Percentiles rank a stretch among this genome's conserved stretches.
Evolutionary conservation across 306 rosid genomes (phyloP).

Genomic region (Cucumis melo): DNA sequence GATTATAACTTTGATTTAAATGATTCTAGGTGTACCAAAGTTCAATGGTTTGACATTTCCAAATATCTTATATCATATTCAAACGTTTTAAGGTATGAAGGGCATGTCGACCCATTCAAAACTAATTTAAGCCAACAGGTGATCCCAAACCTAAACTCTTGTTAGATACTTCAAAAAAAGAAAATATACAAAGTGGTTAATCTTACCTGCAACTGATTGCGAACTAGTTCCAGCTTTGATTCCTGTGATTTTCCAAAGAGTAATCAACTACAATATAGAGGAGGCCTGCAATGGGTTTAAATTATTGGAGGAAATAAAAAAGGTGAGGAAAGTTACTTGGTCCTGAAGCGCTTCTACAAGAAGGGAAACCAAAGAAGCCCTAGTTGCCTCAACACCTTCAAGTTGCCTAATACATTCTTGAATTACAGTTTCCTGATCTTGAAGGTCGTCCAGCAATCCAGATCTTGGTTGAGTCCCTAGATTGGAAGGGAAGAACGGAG

Average conservation of each 20-base stretch:
- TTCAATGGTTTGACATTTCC: neutral
- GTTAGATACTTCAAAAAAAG: neutral
- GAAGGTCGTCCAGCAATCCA: slow-evolving; percentile 42
- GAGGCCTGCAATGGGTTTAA: neutral
- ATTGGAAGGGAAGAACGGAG: neutral
- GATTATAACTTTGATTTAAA: neutral
- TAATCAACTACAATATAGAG: neutral
- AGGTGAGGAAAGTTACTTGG: slow-evolving; percentile 30
- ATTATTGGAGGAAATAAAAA: neutral
- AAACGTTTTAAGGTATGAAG: neutral
- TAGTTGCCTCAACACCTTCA: slow-evolving; percentile 44
- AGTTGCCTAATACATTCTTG: slow-evolving; percentile 45
- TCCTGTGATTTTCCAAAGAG: slow-evolving; percentile 35
- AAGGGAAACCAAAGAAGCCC: slow-evolving; percentile 50
- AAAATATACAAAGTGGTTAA: neutral
- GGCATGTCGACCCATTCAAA: neutral
- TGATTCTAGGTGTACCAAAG: neutral
- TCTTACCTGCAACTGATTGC: slow-evolving; percentile 65
- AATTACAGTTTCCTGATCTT: slow-evolving; percentile 54
- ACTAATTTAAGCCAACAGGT: neutral
- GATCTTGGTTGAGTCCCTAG: slow-evolving; percentile 58
- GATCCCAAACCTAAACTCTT: neutral
- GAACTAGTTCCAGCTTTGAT: slow-evolving; percentile 54
- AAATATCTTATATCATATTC: neutral
- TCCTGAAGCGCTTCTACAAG: slow-evolving; percentile 79